Evolutionary conservation across 129 eudicot genomes (phyloP), one percentile per base, ranked within the genome.

Genomic region (Flaveria trinervia): DNA sequence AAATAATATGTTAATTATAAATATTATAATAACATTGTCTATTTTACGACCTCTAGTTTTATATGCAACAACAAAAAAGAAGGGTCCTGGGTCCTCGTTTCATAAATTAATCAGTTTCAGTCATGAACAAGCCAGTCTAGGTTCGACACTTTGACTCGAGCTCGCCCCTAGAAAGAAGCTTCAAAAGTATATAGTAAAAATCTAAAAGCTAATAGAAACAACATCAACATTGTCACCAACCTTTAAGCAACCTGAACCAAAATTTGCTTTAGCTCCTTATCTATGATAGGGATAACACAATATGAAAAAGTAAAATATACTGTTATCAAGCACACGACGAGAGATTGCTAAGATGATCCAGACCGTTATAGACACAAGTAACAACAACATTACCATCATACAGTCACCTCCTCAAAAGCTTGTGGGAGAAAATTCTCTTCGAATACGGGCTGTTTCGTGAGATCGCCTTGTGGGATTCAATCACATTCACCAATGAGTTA

Each of bases 371-470:
- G 62, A 81, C 77, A 79, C 41, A 44, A 44, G 49, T 18, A 87
- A 87, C 87, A 85, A 89, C 88, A 83, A 83, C 84, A 86, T 72
- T 51, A 54, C 33, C 33, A 74, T 65, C 79, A 72, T 77, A 66
- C 85, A 68, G 55, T 92, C 88, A 92, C 87, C 89, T 92, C 86
- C 74, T 92, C 82, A 92, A 65, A 72, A 89, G 88, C 85, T 86
- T 88, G 55, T 85, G 86, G 22, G 89, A 83, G 84, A 89, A 92
- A 68, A 92, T 89, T 85, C 89, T 84, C 88, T 89, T 92, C 23
- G 96, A 89, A 70, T 89, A 92, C 1, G 96, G 97, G 69, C 92
- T 89, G 78, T 83, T 89, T 20, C 97, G 85, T 2, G 96, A 83
- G 51, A 83, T 59, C 51, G 88, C 86, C 76, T 84, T 87, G 77